Base-by-base conservation (phyloP, 768 basidiomycete species). In the Kwoniella botswanensis region DNA sequence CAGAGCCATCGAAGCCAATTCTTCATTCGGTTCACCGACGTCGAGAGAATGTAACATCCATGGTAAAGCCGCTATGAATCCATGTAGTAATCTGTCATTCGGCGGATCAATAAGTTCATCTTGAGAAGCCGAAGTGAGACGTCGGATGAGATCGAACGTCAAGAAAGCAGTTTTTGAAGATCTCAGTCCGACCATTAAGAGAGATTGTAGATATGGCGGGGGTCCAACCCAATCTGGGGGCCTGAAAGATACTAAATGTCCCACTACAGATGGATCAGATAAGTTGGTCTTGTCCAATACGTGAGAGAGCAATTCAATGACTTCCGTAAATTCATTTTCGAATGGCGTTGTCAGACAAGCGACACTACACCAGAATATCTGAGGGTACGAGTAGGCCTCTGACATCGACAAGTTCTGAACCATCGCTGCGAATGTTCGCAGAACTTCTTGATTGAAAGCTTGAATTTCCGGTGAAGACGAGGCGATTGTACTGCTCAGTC, bases 21-120 rank as follows among this genome's bases (percentile, higher is more conserved):
- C 80, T 44, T 87, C 87, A 71, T 91, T 90, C 41, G 87, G 83
- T 54, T 81, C 82, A 58, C 91, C 92, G 21, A 86, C 84, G 41
- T 88, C 84, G 89, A 94, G 92, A 7, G 90, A 90, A 64, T 91
- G 89, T 29, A 97, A 84, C 82, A 92, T 94, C 90, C 92, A 94
- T 0, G 94, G 93, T n/a, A 98, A 85, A 2, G 89, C 88, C 5
- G 91, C 85, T 0, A 93, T 89, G 81, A 94, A 81, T 43, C 81
- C 73, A 57, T 83, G 73, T 17, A 83, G 56, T 12, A 83, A 70
- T 41, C 81, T 67, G 60, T 82, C 79, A 26, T 62, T 68, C 7
- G 75, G 63, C 46, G 88, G 82, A 80, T 95, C 93, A 54, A 95
- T 88, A 12, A 95, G 85, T 21, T 87, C 86, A 17, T 86, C 85